Percentiles rank a stretch among this genome's conserved stretches.
Conservation (phyloP, 352 stramenopile genomes). For the Blastocystis sp. region DNA sequence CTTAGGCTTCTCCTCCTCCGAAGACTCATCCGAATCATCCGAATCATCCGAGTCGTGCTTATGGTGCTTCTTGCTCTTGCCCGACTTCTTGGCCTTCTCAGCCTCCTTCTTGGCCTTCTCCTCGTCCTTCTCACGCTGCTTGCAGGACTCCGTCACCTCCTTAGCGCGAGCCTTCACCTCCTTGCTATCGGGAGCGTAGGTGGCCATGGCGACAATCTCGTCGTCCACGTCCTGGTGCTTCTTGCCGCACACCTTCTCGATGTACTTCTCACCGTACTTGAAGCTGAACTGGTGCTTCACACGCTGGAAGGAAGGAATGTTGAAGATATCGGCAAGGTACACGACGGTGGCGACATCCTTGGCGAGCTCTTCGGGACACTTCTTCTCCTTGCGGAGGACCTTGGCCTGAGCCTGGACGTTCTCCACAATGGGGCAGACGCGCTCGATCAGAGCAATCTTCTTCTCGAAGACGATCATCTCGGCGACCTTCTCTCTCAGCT, state of each 20-base stretch:
- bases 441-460: slow-evolving; percentile 39
- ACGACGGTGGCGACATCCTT: slow-evolving; percentile 29
- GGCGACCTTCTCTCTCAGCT: slow-evolving; percentile 8
- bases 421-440: slow-evolving; percentile 35
- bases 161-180: slow-evolving; percentile 16
- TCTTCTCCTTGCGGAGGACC: slow-evolving; percentile 41
- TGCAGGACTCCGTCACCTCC: slow-evolving; percentile 1
- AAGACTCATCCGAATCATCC: not conserved
- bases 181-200: slow-evolving; percentile 24
- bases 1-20: slow-evolving; percentile 26
- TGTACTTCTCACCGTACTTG: slow-evolving; percentile 54
- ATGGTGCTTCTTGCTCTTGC: slow-evolving; percentile 19
- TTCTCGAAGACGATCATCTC: slow-evolving; percentile 54
- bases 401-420: slow-evolving; percentile 25
- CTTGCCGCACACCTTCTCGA: slow-evolving; percentile 52
- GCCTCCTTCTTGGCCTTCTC: slow-evolving; percentile 48
- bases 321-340: slow-evolving; percentile 26
- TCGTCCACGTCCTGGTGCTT: slow-evolving; percentile 43
- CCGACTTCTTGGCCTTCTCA: slow-evolving; percentile 24
- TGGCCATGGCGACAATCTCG: slow-evolving; percentile 14
- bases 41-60: slow-evolving; percentile 21
- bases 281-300: slow-evolving; percentile 47
- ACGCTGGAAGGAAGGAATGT: slow-evolving; percentile 43
- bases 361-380: slow-evolving; percentile 38
- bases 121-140: slow-evolving; percentile 42